These are phyloP conservation scores for Mycena latifolia DNA, from an alignment of 768 basidiomycete genomes.

Conservation along the genomic window DNA sequence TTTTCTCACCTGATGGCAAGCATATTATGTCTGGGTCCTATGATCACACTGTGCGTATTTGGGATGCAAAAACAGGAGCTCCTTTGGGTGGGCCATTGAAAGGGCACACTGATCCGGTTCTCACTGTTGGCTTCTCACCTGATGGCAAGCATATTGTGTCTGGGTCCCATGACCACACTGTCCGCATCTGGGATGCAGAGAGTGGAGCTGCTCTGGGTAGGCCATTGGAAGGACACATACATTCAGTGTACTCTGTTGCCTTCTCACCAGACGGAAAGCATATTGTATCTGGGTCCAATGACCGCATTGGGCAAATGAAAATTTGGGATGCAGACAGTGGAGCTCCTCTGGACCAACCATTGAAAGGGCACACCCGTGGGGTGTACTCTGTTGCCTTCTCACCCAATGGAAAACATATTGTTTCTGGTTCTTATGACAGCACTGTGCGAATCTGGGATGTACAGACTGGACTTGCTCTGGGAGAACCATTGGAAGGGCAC, in stretches of 20 bases:
- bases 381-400: not conserved
- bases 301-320: no score
- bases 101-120: not conserved
- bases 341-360: not conserved
- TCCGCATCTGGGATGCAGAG: slow-evolving; percentile 4
- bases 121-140: not conserved
- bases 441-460: no score
- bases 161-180: not conserved
- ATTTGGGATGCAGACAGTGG: not conserved
- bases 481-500: no score
- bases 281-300: no score
- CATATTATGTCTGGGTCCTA: no score
- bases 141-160: slow-evolving; percentile 5
- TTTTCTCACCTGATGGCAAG: no score
- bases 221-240: no score
- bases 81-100: slow-evolving; percentile 2
- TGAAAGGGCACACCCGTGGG: not conserved
- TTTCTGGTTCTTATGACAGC: not conserved
- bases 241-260: no score
- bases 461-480: no score
- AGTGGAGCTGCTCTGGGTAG: no score
- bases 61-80: not conserved
- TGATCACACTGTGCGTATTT: not conserved
- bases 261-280: no score
- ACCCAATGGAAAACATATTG: not conserved